Base-by-base conservation (phyloP, 805 yeast species). In the Zygosaccharomyces kombuchaensis region DNA sequence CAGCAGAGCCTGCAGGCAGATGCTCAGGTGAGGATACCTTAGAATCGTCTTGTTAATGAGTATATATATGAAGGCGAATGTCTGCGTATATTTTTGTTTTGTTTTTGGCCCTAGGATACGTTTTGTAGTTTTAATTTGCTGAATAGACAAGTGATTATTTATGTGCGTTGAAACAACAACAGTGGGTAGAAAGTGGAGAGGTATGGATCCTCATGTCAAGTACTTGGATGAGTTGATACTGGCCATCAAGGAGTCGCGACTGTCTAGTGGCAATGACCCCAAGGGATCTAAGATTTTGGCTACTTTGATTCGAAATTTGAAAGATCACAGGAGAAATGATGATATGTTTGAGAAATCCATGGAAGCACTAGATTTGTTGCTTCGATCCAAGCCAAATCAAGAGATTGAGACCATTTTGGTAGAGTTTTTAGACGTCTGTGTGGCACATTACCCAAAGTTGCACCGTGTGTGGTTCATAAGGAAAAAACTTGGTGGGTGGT, bases 181-280 rank as follows among this genome's bases (percentile, higher is more conserved):
- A 12, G 19, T 6, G 27, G 16, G 14, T n/a, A 16, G 14, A 14
- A 35, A 9, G 9, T 12, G 22, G 29, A 16, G 40, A 25, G 14
- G 21, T 19, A 59, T 58, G 63, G 64, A 60, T 19, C 47, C 63
- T 14, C 62, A 57, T 35, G 52, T 55, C 17, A 57, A 56, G 41
- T 63, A 62, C 45, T 43, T 63, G 22, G 65, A 61, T 40, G 67
- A 63, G 37, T 43, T 63, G 34, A 56, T 56, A 32, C 44, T 54
- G 29, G 65, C 63, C 13, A 56, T 63, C n/a, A 53, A 50, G 38
- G 60, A 53, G 19, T 43, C 53, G 13, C 26, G 51, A 5, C 17
- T 45, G n/a, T 44, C 38, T 3, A 40, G 40, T 12, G 14, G 19
- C 12, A 45, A 43, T 27, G 47, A 46, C 13, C 22, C 31, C 6